These are phyloP conservation scores for Tetrapyrgos nigripes DNA, from an alignment of 1,284 basidiomycete genomes.

Conservation along the genomic window DNA sequence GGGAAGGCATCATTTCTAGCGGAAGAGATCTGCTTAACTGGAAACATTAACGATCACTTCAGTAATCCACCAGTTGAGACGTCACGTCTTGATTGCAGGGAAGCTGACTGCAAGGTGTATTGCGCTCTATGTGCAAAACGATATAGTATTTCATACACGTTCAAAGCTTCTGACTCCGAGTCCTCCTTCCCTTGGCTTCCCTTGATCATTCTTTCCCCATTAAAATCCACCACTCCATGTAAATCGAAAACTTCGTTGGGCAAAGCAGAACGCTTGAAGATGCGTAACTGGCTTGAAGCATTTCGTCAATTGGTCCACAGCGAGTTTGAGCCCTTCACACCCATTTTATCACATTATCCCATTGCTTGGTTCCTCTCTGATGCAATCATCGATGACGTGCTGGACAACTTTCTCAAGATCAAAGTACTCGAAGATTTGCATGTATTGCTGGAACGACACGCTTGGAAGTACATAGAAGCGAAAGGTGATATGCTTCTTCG, in stretches of 20 bases:
- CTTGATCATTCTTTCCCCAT: not conserved
- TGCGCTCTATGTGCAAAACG: not conserved
- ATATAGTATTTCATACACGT: not conserved
- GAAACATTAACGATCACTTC: not conserved
- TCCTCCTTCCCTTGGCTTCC: not conserved
- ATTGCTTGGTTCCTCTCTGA: not conserved
- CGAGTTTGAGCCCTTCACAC: not conserved
- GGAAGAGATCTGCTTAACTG: slow-evolving; percentile 1
- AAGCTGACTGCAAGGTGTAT: not conserved
- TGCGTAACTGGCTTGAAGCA: not conserved
- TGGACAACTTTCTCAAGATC: not conserved
- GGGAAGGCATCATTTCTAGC: not conserved
- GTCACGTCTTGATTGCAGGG: not conserved
- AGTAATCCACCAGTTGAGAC: not conserved
- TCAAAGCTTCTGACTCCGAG: not conserved
- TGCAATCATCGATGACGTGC: not conserved
- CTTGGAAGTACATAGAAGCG: not conserved
- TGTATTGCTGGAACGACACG: not conserved
- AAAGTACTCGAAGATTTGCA: not conserved
- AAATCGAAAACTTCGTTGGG: not conserved
- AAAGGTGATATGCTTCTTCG: not conserved
- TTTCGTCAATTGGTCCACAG: not conserved
- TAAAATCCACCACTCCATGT: not conserved
- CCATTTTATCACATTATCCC: not conserved
- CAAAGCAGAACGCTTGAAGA: not conserved